Conservation (phyloP, 352 stramenopile species). For the Thraustotheca clavata region DNA sequence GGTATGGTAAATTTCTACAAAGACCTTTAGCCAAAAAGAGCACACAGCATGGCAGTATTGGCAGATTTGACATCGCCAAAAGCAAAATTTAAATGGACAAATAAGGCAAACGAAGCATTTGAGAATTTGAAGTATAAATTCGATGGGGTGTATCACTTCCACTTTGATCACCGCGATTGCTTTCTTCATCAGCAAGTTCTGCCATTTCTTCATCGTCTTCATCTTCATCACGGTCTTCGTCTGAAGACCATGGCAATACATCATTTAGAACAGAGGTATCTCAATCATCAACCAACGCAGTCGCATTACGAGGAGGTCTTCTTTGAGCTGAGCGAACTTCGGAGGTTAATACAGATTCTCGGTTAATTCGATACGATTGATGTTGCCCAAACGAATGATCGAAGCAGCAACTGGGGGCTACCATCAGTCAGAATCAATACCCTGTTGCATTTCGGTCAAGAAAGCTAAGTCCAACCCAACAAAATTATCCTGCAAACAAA, state of each 20-base stretch:
- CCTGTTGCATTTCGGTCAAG: no score
- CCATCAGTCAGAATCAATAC: no score
- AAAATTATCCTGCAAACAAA: no score
- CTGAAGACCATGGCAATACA: constrained; percentile 61
- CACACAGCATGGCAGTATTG: no score
- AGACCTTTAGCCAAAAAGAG: no score
- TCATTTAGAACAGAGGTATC: constrained; percentile 77
- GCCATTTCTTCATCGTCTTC: constrained; percentile 44
- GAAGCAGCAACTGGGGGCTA: no score
- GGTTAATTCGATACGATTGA: constrained; percentile 56
- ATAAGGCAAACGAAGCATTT: no score
- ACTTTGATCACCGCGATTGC: background rate
- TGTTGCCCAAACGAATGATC: no score
- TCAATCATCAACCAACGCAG: constrained; percentile 49
- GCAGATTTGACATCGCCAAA: no score
- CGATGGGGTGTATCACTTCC: background rate
- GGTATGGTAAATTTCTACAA: no score
- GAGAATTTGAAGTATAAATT: background rate
- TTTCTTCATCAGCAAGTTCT: constrained; percentile 22
- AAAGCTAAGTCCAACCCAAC: no score
- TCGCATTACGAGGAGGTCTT: constrained; percentile 5
- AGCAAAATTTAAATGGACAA: no score
- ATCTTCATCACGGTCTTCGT: constrained; percentile 67
- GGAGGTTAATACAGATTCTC: constrained; percentile 56
- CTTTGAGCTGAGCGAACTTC: constrained; percentile 24